Evolutionary conservation across 2,329 filamentous ascomycete species (phyloP), one percentile per base, ranked within the genome.

Genomic region (Ramularia endophylla): DNA sequence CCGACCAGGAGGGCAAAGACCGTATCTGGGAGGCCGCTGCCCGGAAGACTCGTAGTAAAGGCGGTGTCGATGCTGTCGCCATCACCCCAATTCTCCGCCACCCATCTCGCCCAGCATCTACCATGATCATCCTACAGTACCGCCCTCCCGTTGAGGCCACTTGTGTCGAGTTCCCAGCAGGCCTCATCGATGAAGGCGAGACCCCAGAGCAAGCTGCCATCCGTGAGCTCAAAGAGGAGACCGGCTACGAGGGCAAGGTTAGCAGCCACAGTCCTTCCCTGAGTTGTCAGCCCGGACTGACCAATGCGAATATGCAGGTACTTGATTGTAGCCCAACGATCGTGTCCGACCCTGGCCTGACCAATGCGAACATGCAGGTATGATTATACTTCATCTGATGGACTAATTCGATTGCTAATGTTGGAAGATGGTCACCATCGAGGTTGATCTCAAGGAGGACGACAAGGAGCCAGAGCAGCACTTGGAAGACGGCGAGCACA

Each of bases 301-400:
- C 59, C 37, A 59, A 55, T 44, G 56, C 58, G 39, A 58, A 54
- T 31, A 55, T 60, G 46, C 59, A 62, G 48, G 51, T 69, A 46
- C 48, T 60, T 15, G 63, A 65, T 59, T 77, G 73, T n/a, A 77
- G 76, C 27, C 79, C 80, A 6, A 71, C 81, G 38, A 82, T 85
- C 67, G 82, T 79, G 41, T 78, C 79, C 52, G 82, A 80, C 59
- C 77, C 77, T 2, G 77, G 77, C 17, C 65, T 81, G 67, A 77
- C 69, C 43, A 75, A 70, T 41, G 74, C 77, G 37, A 80, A 78
- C 52, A 77, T 80, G 74, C 70, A 77, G 64, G 59, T 59, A 52
- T 40, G 52, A 49, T n/a, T 25, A 25, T 11, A 16, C 8, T 27
- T 20, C 31, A 12, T 27, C 27, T 19, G 4, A 17, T 8, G 15